Evolutionary conservation across 2,329 filamentous ascomycete genomes (phyloP), one percentile per base, ranked within the genome.

Genomic region (Talaromyces sp.): DNA sequence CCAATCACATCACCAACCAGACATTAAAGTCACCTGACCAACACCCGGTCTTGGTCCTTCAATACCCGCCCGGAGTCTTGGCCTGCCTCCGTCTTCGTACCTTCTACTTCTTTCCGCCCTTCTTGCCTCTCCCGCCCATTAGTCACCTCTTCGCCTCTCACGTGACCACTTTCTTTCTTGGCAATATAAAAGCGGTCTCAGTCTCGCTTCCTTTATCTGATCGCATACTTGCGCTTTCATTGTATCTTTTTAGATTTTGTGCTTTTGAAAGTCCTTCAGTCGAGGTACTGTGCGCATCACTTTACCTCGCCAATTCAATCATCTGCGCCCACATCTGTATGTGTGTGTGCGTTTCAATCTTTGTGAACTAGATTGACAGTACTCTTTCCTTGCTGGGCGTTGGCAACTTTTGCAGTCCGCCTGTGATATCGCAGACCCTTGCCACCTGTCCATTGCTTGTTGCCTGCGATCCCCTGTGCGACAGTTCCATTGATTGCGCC

Each of bases 141-240:
- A 74, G 69, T 73, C 72, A 72, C 47, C 35, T 60, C 41, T 62
- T 70, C 67, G 70, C 70, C 72, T 66, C 69, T 63, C 78, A 80
- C 78, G 78, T 80, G 78, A 79, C 68, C 39, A 10, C 1, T 31
- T 49, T 49, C 22, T 66, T 69, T 77, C 77, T 80, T 80, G 78
- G 78, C 78, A 73, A 72, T 78, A 80, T 80, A 80, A 79, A 79
- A 73, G 71, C 0, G 33, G 31, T 69, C 69, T 68, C 69, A 70
- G 69, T 72, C 72, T 77, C 76, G 75, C 75, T 76, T 76, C 77
- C 74, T 76, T 66, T 67, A 39, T 56, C n/a, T 37, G 31, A 56
- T 56, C 33, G 33, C 52, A 39, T 22, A 56, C 52, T 16, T 24
- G 52, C 52, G 50, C 33, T 37, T 24, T 37, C 33, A 14, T 27